Conservation (phyloP, 345 rosid species). For the Gossypium australe region DNA sequence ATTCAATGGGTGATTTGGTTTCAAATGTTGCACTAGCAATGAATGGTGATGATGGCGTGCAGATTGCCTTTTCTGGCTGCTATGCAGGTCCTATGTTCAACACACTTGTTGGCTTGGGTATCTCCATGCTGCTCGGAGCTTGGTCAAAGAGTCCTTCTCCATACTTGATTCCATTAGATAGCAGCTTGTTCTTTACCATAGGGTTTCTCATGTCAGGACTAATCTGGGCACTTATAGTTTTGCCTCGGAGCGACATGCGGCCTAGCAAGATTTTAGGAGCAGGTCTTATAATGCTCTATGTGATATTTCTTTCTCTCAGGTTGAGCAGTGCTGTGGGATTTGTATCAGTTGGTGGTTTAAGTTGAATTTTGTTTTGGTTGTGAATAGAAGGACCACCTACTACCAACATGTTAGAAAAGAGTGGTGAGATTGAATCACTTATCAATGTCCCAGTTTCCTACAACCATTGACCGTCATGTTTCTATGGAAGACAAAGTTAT, state of each 20-base stretch:
- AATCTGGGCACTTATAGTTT: constrained; percentile 53
- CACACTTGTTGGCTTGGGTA: constrained; percentile 77
- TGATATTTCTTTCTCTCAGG: constrained; percentile 38
- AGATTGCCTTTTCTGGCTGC: constrained; percentile 87
- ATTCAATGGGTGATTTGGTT: constrained; percentile 89
- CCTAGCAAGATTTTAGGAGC: constrained; percentile 52
- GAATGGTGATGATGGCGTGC: constrained; percentile 71
- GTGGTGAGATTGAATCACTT: not conserved
- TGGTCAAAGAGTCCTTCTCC: constrained; percentile 54
- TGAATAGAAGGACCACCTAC: not conserved
- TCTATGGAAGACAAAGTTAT: not conserved
- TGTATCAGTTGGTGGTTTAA: constrained; percentile 23
- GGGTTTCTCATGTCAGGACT: constrained; percentile 62
- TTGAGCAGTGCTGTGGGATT: constrained; percentile 36
- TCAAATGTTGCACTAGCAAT: constrained; percentile 76
- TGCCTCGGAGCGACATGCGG: constrained; percentile 68
- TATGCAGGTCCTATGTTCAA: constrained; percentile 98
- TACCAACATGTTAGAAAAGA: not conserved
- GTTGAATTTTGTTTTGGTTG: constrained; percentile 7
- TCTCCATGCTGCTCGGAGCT: constrained; percentile 66
- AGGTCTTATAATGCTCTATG: constrained; percentile 36
- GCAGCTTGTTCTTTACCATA: constrained; percentile 57
- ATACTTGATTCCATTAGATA: constrained; percentile 49
- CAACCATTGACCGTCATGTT: not conserved
- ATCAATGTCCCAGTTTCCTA: not conserved